phyloP scores from a whole-genome alignment of 2,329 filamentous ascomycete genomes.

The Neonectria sp. region DNA sequence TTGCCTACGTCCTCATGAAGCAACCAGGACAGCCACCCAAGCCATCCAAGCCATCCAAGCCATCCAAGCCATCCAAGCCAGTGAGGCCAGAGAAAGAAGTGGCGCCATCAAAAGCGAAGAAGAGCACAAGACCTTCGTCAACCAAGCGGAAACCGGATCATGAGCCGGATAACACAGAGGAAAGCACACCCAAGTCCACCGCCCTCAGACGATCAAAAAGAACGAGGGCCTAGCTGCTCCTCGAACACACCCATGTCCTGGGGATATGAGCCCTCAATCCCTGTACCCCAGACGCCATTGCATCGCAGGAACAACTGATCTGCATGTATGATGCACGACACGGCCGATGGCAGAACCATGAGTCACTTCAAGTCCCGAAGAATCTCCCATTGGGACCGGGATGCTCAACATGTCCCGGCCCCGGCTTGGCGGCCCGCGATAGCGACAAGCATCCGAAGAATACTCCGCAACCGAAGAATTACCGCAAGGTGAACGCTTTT shows the following conservation, averaged over 20 bases:
- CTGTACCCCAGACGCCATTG: not conserved
- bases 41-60: not conserved
- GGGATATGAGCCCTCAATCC: not conserved
- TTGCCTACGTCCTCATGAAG: slow-evolving; percentile 78
- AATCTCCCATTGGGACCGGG: slow-evolving; percentile 17
- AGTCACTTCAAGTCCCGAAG: slow-evolving; percentile 4
- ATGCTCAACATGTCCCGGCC: slow-evolving; percentile 1
- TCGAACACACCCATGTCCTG: slow-evolving; percentile 2
- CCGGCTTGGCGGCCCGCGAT: slow-evolving; percentile 43
- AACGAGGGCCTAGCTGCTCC: slow-evolving; percentile 33
- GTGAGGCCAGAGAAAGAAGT: slow-evolving; percentile 9
- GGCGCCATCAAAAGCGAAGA: slow-evolving; percentile 28
- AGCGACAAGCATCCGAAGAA: slow-evolving; percentile 44
- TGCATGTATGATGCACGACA: slow-evolving; percentile 4
- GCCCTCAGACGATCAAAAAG: slow-evolving; percentile 46
- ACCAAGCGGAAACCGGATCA: slow-evolving; percentile 43
- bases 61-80: slow-evolving; percentile 1
- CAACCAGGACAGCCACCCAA: slow-evolving; percentile 37
- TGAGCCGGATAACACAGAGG: slow-evolving; percentile 23
- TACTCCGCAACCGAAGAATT: slow-evolving; percentile 45
- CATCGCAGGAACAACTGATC: slow-evolving; percentile 14
- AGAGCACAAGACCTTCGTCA: slow-evolving; percentile 18
- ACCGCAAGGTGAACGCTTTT: slow-evolving; percentile 32
- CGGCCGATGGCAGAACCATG: slow-evolving; percentile 13
- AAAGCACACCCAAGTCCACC: slow-evolving; percentile 34